phyloP scores from a whole-genome alignment of 140 eudicot genomes.

The Ambrosia hybrid region DNA sequence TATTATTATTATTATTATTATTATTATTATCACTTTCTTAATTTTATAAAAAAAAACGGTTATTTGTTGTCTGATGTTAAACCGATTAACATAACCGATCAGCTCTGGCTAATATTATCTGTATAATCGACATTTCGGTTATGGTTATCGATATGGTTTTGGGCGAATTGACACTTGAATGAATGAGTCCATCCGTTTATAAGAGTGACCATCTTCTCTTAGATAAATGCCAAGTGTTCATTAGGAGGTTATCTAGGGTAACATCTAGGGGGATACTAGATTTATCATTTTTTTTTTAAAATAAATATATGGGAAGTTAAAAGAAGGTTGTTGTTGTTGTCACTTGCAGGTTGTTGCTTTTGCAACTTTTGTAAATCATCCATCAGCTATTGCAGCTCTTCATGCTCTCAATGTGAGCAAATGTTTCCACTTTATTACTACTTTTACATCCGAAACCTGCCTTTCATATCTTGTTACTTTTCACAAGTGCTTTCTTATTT shows the following conservation, averaged over 20 bases:
- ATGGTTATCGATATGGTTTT: neutral
- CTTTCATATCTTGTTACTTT: slow-evolving; percentile 9
- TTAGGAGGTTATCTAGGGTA: neutral
- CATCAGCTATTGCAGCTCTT: slow-evolving; percentile 74
- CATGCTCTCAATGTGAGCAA: slow-evolving; percentile 70
- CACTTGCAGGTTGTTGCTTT: slow-evolving; percentile 89
- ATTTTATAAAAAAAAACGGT: too few relatives aligned
- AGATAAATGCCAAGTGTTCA: neutral
- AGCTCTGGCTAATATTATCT: too few relatives aligned
- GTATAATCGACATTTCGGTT: too few relatives aligned
- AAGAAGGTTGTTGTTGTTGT: slow-evolving; percentile 1
- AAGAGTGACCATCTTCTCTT: too few relatives aligned
- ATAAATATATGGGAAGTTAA: neutral
- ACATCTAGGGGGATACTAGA: neutral
- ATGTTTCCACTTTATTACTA: neutral
- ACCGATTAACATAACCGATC: too few relatives aligned
- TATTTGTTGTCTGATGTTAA: too few relatives aligned
- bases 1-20: too few relatives aligned
- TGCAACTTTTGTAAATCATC: slow-evolving; percentile 86
- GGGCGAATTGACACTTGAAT: too few relatives aligned
- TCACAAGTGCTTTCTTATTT: neutral
- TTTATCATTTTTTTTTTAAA: neutral
- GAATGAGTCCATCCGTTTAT: too few relatives aligned
- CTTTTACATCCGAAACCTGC: neutral
- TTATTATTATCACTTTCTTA: too few relatives aligned